These are phyloP conservation scores for Scheffersomyces stambukii DNA, from an alignment of 1,139 yeast species.

Conservation along the genomic window DNA sequence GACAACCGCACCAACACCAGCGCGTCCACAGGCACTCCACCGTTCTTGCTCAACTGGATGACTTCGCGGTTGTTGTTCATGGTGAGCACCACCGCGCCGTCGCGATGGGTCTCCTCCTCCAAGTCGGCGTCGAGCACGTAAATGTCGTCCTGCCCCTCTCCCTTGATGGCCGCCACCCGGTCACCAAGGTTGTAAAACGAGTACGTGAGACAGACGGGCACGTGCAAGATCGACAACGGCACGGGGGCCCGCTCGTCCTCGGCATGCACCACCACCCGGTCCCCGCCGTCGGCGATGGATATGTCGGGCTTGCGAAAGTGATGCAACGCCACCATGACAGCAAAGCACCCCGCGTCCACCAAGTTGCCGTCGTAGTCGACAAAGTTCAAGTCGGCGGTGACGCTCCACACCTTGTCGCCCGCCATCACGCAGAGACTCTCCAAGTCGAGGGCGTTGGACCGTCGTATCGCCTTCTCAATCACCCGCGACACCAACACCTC, in stretches of 20 bases:
- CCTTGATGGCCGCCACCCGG: slow-evolving; percentile 65
- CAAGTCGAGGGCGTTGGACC: slow-evolving; percentile 86
- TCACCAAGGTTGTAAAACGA: slow-evolving; percentile 66
- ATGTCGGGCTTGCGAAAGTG: slow-evolving; percentile 86
- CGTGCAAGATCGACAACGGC: slow-evolving; percentile 77
- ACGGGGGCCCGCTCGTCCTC: slow-evolving; percentile 82
- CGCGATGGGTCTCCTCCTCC: slow-evolving; percentile 72
- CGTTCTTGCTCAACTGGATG: slow-evolving; percentile 85
- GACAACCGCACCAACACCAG: slow-evolving; percentile 64
- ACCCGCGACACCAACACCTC: slow-evolving; percentile 76
- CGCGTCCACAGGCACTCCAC: slow-evolving; percentile 86
- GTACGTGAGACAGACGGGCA: slow-evolving; percentile 89
- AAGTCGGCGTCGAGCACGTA: slow-evolving; percentile 72
- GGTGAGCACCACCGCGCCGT: slow-evolving; percentile 80
- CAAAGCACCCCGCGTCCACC: slow-evolving; percentile 86
- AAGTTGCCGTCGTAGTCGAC: slow-evolving; percentile 89
- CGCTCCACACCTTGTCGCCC: slow-evolving; percentile 86
- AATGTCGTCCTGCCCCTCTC: slow-evolving; percentile 55
- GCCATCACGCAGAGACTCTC: slow-evolving; percentile 89
- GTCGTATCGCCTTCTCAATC: slow-evolving; percentile 84
- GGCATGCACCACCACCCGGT: slow-evolving; percentile 60
- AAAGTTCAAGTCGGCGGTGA: slow-evolving; percentile 86
- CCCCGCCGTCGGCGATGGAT: slow-evolving; percentile 61
- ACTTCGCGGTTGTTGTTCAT: slow-evolving; percentile 85
- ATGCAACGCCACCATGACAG: slow-evolving; percentile 79